A percentile compares a stretch with the other conserved stretches of the same genome.
Conservation (phyloP, 257 asterid genomes). For the Nicotiana undulata region DNA sequence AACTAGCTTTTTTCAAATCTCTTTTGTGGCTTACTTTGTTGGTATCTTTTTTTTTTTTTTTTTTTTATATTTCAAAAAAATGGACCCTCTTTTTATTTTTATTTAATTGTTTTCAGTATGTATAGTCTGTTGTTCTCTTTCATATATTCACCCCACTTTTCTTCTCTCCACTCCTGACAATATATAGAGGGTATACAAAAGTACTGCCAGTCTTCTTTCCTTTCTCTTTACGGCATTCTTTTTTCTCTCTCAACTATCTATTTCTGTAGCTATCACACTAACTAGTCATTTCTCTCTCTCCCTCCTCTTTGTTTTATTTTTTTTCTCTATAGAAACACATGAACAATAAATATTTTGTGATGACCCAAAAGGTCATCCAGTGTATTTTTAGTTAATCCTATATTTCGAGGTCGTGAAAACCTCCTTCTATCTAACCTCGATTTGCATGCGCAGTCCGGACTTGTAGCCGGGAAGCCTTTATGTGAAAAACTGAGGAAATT, state of each 20-base stretch:
- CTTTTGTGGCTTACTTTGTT: conserved; percentile 28
- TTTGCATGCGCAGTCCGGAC: no score
- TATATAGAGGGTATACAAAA: conserved; percentile 37
- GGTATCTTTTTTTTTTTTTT: conserved; percentile 26
- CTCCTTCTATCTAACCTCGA: no score
- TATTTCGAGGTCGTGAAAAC: no score
- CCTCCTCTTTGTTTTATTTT: neutral
- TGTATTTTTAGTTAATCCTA: no score
- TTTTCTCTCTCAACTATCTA: conserved; percentile 34
- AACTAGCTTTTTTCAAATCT: conserved; percentile 18
- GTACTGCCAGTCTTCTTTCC: conserved; percentile 53
- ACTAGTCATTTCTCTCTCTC: neutral
- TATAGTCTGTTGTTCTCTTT: conserved; percentile 9
- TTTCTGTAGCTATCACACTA: conserved; percentile 30
- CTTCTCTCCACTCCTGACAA: conserved; percentile 6
- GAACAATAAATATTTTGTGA: neutral
- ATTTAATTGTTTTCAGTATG: no score
- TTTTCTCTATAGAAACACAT: neutral
- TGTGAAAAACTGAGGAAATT: no score
- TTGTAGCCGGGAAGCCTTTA: no score
- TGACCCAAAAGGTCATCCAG: no score
- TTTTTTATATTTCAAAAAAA: neutral
- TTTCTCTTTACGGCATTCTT: conserved; percentile 67
- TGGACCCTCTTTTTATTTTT: conserved; percentile 8
- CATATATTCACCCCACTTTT: conserved; percentile 1